phyloP scores from a whole-genome alignment of 257 asterid species.

The Solanum chiquidenum region DNA sequence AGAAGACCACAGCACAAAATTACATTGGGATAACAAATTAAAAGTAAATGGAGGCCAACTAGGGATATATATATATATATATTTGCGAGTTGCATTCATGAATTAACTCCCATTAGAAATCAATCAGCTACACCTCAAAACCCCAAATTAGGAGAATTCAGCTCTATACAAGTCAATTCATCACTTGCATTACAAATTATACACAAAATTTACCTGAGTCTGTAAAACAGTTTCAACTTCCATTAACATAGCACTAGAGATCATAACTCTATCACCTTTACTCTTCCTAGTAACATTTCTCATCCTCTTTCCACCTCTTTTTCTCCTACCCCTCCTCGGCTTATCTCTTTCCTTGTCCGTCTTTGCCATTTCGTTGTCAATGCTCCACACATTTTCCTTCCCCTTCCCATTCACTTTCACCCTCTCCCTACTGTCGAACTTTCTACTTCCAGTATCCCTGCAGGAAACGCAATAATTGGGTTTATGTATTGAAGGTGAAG shows the following conservation, averaged over 20 bases:
- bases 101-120: not conserved
- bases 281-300: constrained; percentile 9
- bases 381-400: constrained; percentile 79
- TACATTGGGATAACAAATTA: not conserved
- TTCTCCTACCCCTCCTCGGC: constrained; percentile 30
- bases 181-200: not conserved
- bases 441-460: constrained; percentile 15
- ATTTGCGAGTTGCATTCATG: not conserved
- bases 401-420: constrained; percentile 57
- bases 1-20: not conserved
- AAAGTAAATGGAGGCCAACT: not conserved
- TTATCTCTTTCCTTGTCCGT: constrained; percentile 30
- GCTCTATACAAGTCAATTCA: not conserved
- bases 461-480: constrained; percentile 32
- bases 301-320: constrained; percentile 41
- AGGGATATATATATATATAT: not conserved
- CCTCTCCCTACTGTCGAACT: constrained; percentile 10
- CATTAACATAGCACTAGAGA: constrained; percentile 75
- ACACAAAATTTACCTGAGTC: constrained; percentile 48
- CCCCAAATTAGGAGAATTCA: not conserved
- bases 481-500: constrained; percentile 10
- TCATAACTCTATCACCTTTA: constrained; percentile 52
- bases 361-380: constrained; percentile 61
- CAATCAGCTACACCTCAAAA: not conserved
- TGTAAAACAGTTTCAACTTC: constrained; percentile 84